Evolutionary conservation across 345 rosid genomes (phyloP).

Genomic region (Cochlearia excelsa): DNA sequence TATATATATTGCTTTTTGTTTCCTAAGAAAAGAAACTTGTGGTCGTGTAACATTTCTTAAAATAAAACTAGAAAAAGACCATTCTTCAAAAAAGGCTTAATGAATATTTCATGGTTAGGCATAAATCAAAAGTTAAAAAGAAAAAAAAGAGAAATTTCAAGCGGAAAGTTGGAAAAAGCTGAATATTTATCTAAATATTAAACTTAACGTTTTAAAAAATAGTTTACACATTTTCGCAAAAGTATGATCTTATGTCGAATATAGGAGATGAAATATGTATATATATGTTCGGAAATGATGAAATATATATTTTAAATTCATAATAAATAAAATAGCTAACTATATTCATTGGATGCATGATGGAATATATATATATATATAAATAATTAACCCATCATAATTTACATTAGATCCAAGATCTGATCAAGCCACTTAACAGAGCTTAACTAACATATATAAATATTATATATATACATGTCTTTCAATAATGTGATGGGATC

Average conservation of each 20-base stretch:
- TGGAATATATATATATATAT: not conserved
- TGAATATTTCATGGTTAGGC: conserved; percentile 3
- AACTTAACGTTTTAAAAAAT: conserved; percentile 1
- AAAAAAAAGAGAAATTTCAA: conserved; percentile 1
- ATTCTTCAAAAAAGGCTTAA: conserved; percentile 4
- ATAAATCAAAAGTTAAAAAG: conserved; percentile 6
- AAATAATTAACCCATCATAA: conserved; percentile 11
- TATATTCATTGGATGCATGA: not conserved
- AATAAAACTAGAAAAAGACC: not conserved
- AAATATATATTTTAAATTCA: no score
- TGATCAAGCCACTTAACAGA: conserved; percentile 17
- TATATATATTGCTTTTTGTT: conserved; percentile 11
- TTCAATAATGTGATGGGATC: conserved; percentile 28
- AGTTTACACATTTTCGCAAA: no score
- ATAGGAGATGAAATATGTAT: no score
- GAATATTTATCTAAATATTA: not conserved
- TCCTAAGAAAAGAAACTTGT: conserved; percentile 10
- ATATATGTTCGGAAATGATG: no score
- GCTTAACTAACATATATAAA: conserved; percentile 3
- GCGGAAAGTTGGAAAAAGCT: conserved; percentile 26
- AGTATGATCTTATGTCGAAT: no score
- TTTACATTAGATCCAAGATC: conserved; percentile 13
- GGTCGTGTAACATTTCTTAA: not conserved
- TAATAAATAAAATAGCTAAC: no score
- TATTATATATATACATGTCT: not conserved